Conservation (phyloP, 768 basidiomycete genomes). For the Tricholoma flavovirens region DNA sequence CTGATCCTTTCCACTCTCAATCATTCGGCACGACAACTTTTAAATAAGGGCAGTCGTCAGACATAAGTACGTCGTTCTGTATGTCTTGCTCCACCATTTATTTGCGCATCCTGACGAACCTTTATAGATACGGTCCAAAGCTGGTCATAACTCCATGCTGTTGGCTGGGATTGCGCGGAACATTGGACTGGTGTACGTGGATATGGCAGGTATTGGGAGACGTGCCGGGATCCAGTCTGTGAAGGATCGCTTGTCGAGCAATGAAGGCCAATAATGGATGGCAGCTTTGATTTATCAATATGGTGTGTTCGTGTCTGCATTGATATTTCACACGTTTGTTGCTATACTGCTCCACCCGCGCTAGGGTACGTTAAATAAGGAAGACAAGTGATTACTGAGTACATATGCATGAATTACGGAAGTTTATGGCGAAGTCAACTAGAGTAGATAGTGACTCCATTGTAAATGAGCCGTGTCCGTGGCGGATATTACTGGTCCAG, state of each 20-base stretch:
- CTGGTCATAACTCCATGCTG: constrained; percentile 51
- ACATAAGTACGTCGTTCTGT: constrained; percentile 44
- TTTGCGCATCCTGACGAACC: not conserved
- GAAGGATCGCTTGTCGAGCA: constrained; percentile 26
- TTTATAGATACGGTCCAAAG: constrained; percentile 55
- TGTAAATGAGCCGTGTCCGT: not conserved
- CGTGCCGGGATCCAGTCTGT: constrained; percentile 54
- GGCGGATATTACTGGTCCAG: not conserved
- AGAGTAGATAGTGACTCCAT: not conserved
- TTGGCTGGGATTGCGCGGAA: constrained; percentile 64
- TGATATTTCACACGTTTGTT: not conserved
- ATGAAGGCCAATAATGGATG: not conserved
- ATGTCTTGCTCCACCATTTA: not conserved
- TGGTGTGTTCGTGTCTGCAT: not conserved
- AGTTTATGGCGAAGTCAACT: not conserved
- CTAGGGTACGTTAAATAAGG: not conserved
- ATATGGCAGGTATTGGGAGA: constrained; percentile 66
- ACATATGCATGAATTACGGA: not conserved
- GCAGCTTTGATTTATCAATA: not conserved
- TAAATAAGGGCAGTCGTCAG: constrained; percentile 50
- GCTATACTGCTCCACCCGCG: too few relatives aligned
- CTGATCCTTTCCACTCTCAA: constrained; percentile 62
- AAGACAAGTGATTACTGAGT: not conserved
- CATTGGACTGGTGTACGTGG: constrained; percentile 71
- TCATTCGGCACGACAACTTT: constrained; percentile 45